Conservation (phyloP, 2,329 filamentous ascomycete species). For the Colletotrichum ledebouriae region DNA sequence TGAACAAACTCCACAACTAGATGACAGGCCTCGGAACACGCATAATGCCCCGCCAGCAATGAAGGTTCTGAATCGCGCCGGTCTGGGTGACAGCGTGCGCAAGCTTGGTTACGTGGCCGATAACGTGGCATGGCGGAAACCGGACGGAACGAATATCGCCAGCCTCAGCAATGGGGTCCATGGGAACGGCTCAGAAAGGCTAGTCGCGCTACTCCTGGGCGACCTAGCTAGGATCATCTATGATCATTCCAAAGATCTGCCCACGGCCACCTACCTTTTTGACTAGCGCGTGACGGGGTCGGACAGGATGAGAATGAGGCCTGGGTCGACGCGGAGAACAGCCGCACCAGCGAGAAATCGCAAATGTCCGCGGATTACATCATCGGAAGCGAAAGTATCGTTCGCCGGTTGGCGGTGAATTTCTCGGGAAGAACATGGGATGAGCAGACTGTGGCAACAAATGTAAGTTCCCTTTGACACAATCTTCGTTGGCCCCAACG, state of each 20-base stretch:
- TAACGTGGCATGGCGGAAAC: conserved; percentile 56
- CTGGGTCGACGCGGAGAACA: conserved; percentile 58
- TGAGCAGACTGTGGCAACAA: conserved; percentile 71
- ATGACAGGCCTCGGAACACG: conserved; percentile 71
- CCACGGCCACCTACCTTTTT: conserved; percentile 57
- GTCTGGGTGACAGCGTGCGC: conserved; percentile 62
- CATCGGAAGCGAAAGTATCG: conserved; percentile 65
- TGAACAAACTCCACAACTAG: conserved; percentile 66
- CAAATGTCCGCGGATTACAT: conserved; percentile 64
- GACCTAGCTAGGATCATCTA: conserved; percentile 58
- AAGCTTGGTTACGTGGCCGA: conserved; percentile 53
- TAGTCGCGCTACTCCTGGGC: conserved; percentile 56
- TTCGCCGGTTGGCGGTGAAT: conserved; percentile 61
- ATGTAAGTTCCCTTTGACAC: conserved; percentile 54
- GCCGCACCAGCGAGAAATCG: conserved; percentile 48
- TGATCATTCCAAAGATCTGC: conserved; percentile 52
- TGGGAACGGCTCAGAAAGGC: conserved; percentile 55
- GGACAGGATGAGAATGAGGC: conserved; percentile 60
- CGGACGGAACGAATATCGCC: conserved; percentile 52
- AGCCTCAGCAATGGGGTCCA: conserved; percentile 53
- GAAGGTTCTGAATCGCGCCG: conserved; percentile 68
- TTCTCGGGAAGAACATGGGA: conserved; percentile 72
- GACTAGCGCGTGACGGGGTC: conserved; percentile 59
- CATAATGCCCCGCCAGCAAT: conserved; percentile 71
- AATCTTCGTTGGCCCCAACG: background rate